Evolutionary conservation across 768 basidiomycete species (phyloP), one percentile per base, ranked within the genome.

Genomic region (Kondoa subrosea): DNA sequence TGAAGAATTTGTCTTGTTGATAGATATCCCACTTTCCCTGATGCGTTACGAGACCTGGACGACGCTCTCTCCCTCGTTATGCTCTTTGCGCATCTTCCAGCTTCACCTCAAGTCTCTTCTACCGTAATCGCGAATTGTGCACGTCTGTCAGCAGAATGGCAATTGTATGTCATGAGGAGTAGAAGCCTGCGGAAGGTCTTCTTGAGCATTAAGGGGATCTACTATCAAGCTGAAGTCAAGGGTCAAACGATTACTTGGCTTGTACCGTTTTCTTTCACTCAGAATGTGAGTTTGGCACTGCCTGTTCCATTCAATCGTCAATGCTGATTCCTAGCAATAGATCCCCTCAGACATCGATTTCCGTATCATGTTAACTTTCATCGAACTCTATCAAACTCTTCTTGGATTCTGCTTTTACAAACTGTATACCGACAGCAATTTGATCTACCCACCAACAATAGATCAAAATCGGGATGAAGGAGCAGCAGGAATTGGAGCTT

Each of bases 381-480:
- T 99, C 74, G 95, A 99, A 77, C 83, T 99, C 12, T 97, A 99
- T 78, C 91, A 97, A 78, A 97, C 93, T 0, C 80, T 96, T 8
- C 84, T 97, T 31, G 90, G 89, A 3, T 99, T 99, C 75, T 87
- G 91, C 26, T 85, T 95, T 76, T 99, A 91, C 83, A 95, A 93
- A 79, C 84, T 99, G n/a, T 99, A 91, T 79, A 86, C 88, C n/a
- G 91, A 96, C 75, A 82, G 82, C 40, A 88, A 88, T 70, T 81
- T 97, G 61, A 84, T 90, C 30, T 99, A 99, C 75, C 95, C 95
- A n/a, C 93, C 95, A 0, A 87, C 89, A 15, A 76, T 95, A 69
- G 91, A 99, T 75, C 73, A 77, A 33, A 82, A 81, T 71, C 88
- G 88, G 74, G 89, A 93, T 73, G 92, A 92, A 74, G 81, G 80